Base-by-base conservation (phyloP, 208 protist genomes). In the Sergeia podlipaevii region DNA sequence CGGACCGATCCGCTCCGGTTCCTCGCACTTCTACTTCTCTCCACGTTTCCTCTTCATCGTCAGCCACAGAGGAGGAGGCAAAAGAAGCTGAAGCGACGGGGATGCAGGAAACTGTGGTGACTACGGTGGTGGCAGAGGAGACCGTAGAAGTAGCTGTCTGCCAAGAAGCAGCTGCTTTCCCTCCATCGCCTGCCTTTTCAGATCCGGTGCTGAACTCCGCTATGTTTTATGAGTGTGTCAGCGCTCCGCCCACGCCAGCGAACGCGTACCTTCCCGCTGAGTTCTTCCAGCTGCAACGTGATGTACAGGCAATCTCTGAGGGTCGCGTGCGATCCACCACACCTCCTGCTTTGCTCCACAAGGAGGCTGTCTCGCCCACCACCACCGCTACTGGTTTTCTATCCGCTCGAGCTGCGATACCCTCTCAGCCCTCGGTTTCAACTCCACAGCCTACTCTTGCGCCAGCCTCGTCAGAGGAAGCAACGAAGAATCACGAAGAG, bases 181-280 rank as follows among this genome's bases (percentile, higher is more conserved):
- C n/a, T n/a, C 13, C 34, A 2, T 73, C 65, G 3, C 65, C 59
- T 15, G 43, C 32, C 10, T 15, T 26, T 8, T 65, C 67, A 0
- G 67, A 69, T 11, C n/a, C 69, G 7, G 48, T 43, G 1, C 39
- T 30, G 10, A 33, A 46, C n/a, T 78, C 71, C 3, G 65, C 60
- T 10, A 65, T 75, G 48, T 86, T 86, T 49, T 70, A 70, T 18
- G 78, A 81, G 38, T 86, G 79, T 37, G 46, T 74, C 17, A 87
- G 70, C 41, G 70, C 59, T 0, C 68, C 70, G 3, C 33, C 59
- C 1, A 79, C 79, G 0, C 74, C 76, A 17, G 63, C 33, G n/a
- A 28, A 33, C 0, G 39, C 60, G n/a, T 21, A 30, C 26, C 41
- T 86, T 21, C 78, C 78, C 2, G 27, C 54, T 8, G 59, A 73